Evolutionary conservation across 2,329 filamentous ascomycete genomes (phyloP).

Genomic region (Fonsecaea erecta): DNA sequence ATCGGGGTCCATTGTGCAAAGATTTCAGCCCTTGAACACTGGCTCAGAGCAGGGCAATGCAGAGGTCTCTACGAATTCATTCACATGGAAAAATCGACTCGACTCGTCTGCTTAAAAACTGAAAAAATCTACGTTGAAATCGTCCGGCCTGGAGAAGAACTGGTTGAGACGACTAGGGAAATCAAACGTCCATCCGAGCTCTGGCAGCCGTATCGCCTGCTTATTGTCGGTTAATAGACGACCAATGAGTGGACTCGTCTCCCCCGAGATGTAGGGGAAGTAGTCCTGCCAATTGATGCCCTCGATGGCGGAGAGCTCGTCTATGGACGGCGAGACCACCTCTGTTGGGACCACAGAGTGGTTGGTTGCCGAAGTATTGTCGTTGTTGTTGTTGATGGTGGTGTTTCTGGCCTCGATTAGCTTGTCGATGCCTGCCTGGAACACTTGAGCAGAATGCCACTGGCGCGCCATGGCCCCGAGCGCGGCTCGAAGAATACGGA

Average conservation of each 20-base stretch:
- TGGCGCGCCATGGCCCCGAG: conserved; percentile 43
- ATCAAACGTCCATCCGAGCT: too few species aligned
- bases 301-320: conserved; percentile 1
- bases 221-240: not conserved
- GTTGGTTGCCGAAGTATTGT: not conserved
- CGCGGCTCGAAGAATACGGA: conserved; percentile 42
- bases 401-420: not conserved
- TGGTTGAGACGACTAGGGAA: too few species aligned
- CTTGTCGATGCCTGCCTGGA: conserved; percentile 40
- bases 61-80: too few species aligned
- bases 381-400: not conserved
- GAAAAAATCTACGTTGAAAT: too few species aligned
- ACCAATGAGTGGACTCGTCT: conserved; percentile 5
- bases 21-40: too few species aligned
- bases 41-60: too few species aligned
- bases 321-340: not conserved
- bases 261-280: conserved; percentile 5
- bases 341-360: not conserved
- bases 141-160: too few species aligned
- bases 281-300: not conserved
- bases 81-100: too few species aligned
- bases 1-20: too few species aligned
- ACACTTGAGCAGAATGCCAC: conserved; percentile 47
- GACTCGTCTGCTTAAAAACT: too few species aligned
- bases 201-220: too few species aligned